Conservation (phyloP, 176 grass and related monocot genomes). For the Carex cristatella region DNA sequence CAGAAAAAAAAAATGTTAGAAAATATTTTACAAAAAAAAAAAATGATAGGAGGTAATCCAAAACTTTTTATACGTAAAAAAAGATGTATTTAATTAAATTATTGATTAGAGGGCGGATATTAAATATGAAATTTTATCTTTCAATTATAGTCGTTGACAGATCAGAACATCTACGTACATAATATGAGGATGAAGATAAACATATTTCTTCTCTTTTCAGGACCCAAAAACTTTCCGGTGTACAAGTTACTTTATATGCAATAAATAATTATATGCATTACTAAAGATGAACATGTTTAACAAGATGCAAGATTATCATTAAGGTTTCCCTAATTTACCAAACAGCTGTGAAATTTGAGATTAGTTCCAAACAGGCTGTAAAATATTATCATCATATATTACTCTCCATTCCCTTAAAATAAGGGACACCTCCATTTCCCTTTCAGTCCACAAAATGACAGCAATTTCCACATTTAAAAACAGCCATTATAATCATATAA, state of each 20-base stretch:
- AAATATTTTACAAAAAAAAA: too few relatives aligned
- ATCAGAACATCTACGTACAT: too few relatives aligned
- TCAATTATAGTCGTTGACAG: too few relatives aligned
- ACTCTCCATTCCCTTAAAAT: not conserved
- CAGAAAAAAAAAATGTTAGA: too few relatives aligned
- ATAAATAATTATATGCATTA: not conserved
- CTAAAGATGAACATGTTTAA: not conserved
- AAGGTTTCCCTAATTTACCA: not conserved
- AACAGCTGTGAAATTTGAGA: constrained; percentile 16
- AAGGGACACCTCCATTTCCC: not conserved
- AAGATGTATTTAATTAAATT: too few relatives aligned
- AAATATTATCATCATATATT: not conserved
- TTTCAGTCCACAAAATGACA: not conserved
- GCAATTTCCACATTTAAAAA: not conserved
- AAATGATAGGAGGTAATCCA: too few relatives aligned
- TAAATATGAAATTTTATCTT: too few relatives aligned
- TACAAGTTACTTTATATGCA: not conserved
- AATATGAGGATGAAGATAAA: too few relatives aligned
- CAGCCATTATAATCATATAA: not conserved
- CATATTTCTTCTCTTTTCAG: too few relatives aligned
- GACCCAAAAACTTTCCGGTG: too few relatives aligned
- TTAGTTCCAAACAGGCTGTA: constrained; percentile 18
- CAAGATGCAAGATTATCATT: not conserved
- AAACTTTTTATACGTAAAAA: too few relatives aligned
- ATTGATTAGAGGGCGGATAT: too few relatives aligned